Evolutionary conservation across 345 rosid species (phyloP).

Genomic region (Eucalyptus albens): DNA sequence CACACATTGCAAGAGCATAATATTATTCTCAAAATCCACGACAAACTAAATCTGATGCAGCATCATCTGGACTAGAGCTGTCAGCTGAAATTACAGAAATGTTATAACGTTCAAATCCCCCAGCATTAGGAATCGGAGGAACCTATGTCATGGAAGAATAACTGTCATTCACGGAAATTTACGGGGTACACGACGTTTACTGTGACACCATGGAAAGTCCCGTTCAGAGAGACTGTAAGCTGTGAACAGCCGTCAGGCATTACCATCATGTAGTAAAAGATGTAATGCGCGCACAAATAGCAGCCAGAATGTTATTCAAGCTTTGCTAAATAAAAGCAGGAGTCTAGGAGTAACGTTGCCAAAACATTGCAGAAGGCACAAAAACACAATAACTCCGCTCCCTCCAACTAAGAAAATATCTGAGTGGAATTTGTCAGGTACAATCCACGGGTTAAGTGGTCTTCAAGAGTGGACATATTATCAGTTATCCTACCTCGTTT

Average conservation of each 20-base stretch:
- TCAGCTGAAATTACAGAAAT: background rate
- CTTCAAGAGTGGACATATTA: background rate
- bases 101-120: background rate
- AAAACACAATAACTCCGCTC: background rate
- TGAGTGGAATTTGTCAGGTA: background rate
- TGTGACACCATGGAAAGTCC: slow-evolving; percentile 30
- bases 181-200: slow-evolving; percentile 34
- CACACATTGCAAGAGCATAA: background rate
- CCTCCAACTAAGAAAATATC: background rate
- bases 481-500: background rate
- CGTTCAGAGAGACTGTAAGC: background rate
- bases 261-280: background rate
- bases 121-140: background rate
- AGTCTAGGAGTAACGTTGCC: background rate
- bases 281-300: background rate
- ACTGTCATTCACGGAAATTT: slow-evolving; percentile 2
- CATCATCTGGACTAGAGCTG: background rate
- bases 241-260: background rate
- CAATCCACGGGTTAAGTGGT: background rate
- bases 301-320: background rate
- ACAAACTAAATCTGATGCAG: background rate
- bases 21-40: background rate
- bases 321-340: background rate
- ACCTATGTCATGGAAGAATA: background rate
- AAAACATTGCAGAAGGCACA: background rate